Conservation (phyloP, 2,329 filamentous ascomycete genomes). For the Venturiaceae sp. region DNA sequence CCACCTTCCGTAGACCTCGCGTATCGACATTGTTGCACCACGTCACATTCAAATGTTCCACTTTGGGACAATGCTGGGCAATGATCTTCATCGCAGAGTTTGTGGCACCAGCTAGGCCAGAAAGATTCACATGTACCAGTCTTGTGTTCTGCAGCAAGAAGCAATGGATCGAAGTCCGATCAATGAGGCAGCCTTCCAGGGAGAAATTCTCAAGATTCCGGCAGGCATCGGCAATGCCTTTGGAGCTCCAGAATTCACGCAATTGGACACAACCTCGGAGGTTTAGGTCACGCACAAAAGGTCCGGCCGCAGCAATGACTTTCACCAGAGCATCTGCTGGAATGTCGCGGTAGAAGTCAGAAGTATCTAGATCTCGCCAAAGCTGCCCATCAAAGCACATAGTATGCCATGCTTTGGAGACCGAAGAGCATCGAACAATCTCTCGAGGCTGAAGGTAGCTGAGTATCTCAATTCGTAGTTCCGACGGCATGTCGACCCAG, state of each 20-base stretch:
- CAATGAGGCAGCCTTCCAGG: slow-evolving; percentile 81
- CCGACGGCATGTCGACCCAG: slow-evolving; percentile 72
- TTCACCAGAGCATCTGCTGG: slow-evolving; percentile 73
- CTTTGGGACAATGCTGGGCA: slow-evolving; percentile 64
- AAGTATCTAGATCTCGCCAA: slow-evolving; percentile 75
- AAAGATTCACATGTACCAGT: slow-evolving; percentile 77
- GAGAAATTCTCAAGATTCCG: slow-evolving; percentile 80
- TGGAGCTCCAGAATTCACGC: slow-evolving; percentile 66
- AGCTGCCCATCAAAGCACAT: slow-evolving; percentile 92
- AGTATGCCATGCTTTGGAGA: slow-evolving; percentile 68
- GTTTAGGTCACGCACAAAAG: slow-evolving; percentile 86
- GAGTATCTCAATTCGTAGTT: slow-evolving; percentile 72
- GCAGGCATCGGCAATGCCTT: slow-evolving; percentile 74
- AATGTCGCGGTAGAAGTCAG: slow-evolving; percentile 81
- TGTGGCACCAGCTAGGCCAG: slow-evolving; percentile 67
- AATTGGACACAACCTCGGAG: slow-evolving; percentile 86
- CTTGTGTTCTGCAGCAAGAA: slow-evolving; percentile 68
- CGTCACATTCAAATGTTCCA: slow-evolving; percentile 82
- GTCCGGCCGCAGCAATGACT: slow-evolving; percentile 75
- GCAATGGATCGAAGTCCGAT: slow-evolving; percentile 68
- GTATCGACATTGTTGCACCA: slow-evolving; percentile 88
- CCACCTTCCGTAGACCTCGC: slow-evolving; percentile 60
- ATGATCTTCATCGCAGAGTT: slow-evolving; percentile 84
- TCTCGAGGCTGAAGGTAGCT: slow-evolving; percentile 69
- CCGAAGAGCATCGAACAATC: slow-evolving; percentile 65